Base-by-base conservation (phyloP, 805 yeast species). In the Ogataea minuta region DNA sequence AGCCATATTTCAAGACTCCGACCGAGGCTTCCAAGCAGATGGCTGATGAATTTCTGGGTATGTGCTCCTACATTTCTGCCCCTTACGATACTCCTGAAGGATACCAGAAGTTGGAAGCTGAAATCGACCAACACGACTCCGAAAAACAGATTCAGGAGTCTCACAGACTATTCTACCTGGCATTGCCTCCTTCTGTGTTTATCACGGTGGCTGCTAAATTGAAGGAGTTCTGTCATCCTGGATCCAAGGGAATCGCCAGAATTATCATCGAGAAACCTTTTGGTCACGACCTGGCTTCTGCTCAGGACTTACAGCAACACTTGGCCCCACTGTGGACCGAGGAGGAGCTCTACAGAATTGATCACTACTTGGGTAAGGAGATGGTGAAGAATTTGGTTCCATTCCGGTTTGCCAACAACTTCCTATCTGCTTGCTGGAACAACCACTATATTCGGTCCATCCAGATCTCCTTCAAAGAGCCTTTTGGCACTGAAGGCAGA, bases 401-500 rank as follows among this genome's bases (percentile, higher is more conserved):
- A 24, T 70, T 90, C 56, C 79, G 99, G 59, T 93, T 93, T 58
- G 95, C 95, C 52, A 93, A 93, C 68, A 81, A 82, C 59, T 77
- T 91, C 63, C 72, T 93, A 59, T 77, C 77, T 57, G 87, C 95
- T n/a, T 77, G 84, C 40, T 93, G 97, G 97, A 83, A 84, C 69
- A 81, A 73, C 60, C 76, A 84, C 48, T 83, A 76, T 64, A 79
- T 93, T 57, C 73, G 79, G 46, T 77, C 82, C 27, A 81, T 93
- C 46, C 96, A 91, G 71, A 80, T 93, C 52, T 77, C 91, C 10
- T 91, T 93, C 74, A 93, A 93, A 70, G 99, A 93, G 70, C 87
- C 93, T n/a, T 93, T 93, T 55, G 99, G 99, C 40, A 93, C 99
- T 28, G 96, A 93, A 68, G 99, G 99, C 41, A 80, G 99, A 62